Evolutionary conservation across 805 yeast genomes (phyloP).

Genomic region (Kluyveromyces dobzhanskii): DNA sequence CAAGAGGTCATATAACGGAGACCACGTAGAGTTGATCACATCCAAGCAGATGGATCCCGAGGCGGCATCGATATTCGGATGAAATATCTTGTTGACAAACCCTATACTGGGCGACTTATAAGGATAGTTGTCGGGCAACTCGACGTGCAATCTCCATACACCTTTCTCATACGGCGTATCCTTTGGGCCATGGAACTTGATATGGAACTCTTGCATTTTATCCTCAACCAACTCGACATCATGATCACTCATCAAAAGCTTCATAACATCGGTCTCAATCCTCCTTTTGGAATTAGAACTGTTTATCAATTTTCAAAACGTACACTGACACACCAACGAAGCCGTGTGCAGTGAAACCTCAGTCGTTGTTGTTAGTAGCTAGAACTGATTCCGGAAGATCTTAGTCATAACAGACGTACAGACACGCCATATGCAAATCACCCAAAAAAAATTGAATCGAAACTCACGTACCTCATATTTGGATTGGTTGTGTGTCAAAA

Average conservation of each 20-base stretch:
- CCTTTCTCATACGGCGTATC: slow-evolving; percentile 89
- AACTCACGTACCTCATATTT: too few species aligned
- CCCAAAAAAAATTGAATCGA: too few species aligned
- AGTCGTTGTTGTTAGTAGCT: too few species aligned
- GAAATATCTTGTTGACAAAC: slow-evolving; percentile 82
- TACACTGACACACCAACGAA: not conserved
- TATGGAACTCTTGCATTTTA: slow-evolving; percentile 78
- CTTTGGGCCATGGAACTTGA: slow-evolving; percentile 77
- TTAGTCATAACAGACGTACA: slow-evolving; percentile 8
- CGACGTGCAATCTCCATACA: slow-evolving; percentile 84
- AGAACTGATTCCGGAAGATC: slow-evolving; percentile 2
- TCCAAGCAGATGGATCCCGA: slow-evolving; percentile 92
- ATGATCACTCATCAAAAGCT: slow-evolving; percentile 85
- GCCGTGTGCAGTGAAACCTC: not conserved
- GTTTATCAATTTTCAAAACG: slow-evolving; percentile 1
- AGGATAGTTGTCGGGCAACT: slow-evolving; percentile 91
- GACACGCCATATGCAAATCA: too few species aligned
- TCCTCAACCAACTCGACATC: slow-evolving; percentile 80
- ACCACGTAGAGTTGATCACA: slow-evolving; percentile 96
- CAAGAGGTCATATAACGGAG: slow-evolving; percentile 89
- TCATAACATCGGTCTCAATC: slow-evolving; percentile 95
- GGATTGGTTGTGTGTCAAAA: too few species aligned
- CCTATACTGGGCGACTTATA: slow-evolving; percentile 95
- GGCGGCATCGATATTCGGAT: slow-evolving; percentile 89
- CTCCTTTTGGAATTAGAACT: slow-evolving; percentile 31